phyloP scores from a whole-genome alignment of 345 rosid species.

The Raphanus sativus region DNA sequence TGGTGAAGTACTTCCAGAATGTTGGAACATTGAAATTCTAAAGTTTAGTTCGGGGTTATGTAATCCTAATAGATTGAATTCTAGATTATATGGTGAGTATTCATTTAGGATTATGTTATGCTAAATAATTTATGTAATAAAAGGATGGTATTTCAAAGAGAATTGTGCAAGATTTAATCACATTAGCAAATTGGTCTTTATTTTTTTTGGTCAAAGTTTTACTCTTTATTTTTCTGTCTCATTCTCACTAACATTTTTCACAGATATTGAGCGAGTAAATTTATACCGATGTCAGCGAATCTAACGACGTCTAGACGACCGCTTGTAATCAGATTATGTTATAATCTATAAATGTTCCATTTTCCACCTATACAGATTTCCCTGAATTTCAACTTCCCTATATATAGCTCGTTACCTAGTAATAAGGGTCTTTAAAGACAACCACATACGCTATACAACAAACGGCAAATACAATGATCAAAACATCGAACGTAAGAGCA shows the following conservation, averaged over 20 bases:
- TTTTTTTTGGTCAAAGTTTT: no score
- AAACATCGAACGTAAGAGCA: slow-evolving; percentile 73
- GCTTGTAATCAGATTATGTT: not conserved
- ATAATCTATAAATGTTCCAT: not conserved
- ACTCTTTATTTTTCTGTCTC: not conserved
- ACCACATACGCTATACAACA: slow-evolving; percentile 60
- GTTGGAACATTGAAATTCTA: no score
- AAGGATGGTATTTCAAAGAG: not conserved
- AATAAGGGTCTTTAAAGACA: slow-evolving; percentile 66
- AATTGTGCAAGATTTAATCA: not conserved
- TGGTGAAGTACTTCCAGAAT: not conserved
- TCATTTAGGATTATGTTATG: no score
- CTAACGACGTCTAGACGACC: not conserved
- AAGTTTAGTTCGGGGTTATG: not conserved
- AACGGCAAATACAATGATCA: slow-evolving; percentile 53
- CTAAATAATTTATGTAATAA: not conserved
- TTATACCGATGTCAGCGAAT: not conserved
- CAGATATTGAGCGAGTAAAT: not conserved
- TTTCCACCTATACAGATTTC: not conserved
- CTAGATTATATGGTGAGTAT: not conserved
- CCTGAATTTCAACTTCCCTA: not conserved
- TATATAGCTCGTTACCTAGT: slow-evolving; percentile 19
- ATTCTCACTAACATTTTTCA: not conserved
- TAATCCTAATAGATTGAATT: not conserved
- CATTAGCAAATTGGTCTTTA: not conserved